Evolutionary conservation across 139 green algal genomes (phyloP), one percentile per base, ranked within the genome.

Genomic region (Diplosphaera chodatii): DNA sequence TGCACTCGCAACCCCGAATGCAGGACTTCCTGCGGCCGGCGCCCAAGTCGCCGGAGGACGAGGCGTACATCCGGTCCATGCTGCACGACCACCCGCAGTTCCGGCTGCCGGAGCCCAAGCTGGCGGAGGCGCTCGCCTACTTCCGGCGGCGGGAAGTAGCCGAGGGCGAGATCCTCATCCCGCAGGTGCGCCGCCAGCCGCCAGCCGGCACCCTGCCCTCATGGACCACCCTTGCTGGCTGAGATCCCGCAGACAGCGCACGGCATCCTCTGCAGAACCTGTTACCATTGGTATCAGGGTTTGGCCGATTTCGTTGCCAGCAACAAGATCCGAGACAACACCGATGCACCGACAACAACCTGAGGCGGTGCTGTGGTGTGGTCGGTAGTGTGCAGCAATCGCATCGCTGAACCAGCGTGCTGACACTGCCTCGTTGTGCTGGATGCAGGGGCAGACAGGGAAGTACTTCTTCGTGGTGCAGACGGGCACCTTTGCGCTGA

Each of bases 81-180:
- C 48, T 59, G 48, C 10, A 59, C 48, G 16, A 59, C 48, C 48
- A 59, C 48, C 48, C 48, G 48, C 48, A 59, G 48, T 59, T 59
- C 48, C 48, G 28, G 31, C 28, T 74, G 62, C 37, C 73, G 32
- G 67, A 66, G 33, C 67, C 66, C 37, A 63, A 70, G 28, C 22
- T 32, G 4, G 62, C 65, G 62, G 63, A 75, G 31, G 21, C 31
- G 29, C 32, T 74, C 70, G 70, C 80, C 32, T 66, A 80, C 23
- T 67, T 74, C 29, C 41, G 83, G 23, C 67, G 79, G 30, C 32
- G 34, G 32, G 78, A 80, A 0, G 63, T 82, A 32, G 68, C 66
- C 28, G 33, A 81, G 2, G 74, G 75, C 10, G 77, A 91, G 25
- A 33, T 89, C 41, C 74, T 91, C 59, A 81, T 88, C 48, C 3